A percentile compares a stretch with the other conserved stretches of the same genome.
Evolutionary conservation across 1,284 basidiomycete genomes (phyloP).

Genomic region (Thecaphora frezii): DNA sequence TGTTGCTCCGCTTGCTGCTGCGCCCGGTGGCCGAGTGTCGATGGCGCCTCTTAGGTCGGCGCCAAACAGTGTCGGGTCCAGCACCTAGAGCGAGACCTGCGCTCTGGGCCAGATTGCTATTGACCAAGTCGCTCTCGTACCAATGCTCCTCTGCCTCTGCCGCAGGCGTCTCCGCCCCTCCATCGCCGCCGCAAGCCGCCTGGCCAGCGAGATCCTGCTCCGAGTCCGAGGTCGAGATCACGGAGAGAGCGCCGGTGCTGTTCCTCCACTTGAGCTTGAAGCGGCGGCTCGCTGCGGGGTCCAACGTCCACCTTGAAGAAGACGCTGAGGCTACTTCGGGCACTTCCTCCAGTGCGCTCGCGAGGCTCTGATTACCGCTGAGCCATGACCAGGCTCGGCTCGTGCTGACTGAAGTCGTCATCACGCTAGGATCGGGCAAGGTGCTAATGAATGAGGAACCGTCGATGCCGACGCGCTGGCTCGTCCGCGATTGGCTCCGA

Average conservation of each 20-base stretch:
- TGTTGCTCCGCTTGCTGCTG: conserved; percentile 38
- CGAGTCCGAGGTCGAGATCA: conserved; percentile 24
- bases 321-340: conserved; percentile 16
- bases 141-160: background rate
- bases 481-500: too few relatives aligned
- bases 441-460: too few relatives aligned
- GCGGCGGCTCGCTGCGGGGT: background rate
- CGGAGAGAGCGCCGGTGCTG: conserved; percentile 3
- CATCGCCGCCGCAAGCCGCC: background rate
- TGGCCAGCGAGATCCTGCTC: conserved; percentile 11
- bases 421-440: too few relatives aligned
- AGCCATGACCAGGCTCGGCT: conserved; percentile 20
- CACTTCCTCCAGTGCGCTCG: conserved; percentile 13
- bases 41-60: conserved; percentile 29
- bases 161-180: background rate
- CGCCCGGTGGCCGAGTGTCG: conserved; percentile 24
- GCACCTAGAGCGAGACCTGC: conserved; percentile 19
- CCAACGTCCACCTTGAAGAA: too few relatives aligned
- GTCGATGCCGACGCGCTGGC: too few relatives aligned
- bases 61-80: conserved; percentile 13
- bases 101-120: conserved; percentile 31
- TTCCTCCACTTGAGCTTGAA: background rate
- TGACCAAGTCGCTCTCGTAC: conserved; percentile 20
- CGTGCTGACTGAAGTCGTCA: background rate
- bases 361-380: conserved; percentile 4